Base-by-base conservation (phyloP, 305 asterid genomes). In the Plantago coronopus region DNA sequence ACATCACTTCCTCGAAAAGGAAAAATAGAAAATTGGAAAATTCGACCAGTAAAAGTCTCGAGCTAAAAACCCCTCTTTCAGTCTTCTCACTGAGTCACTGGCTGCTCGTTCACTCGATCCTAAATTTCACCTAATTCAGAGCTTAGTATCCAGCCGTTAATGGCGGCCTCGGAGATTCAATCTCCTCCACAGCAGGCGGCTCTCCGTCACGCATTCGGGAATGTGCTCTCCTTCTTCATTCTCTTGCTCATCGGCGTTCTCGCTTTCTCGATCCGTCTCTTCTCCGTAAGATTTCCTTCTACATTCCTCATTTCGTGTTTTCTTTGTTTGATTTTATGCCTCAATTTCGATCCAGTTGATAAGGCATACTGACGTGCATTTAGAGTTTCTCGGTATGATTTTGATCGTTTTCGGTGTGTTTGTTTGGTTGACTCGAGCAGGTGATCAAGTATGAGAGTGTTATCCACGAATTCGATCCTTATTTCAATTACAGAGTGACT, bases 201-300 rank as follows among this genome's bases (percentile, higher is more conserved):
- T 48, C 70, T 94, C 15, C 97, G 95, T 18, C 61, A 81, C 73
- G 97, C 96, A n/a, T 87, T 89, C 64, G 99, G 99, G 29, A 85
- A 82, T 72, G 99, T 87, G 68, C 77, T 94, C 42, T 81, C 95
- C 29, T 43, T 86, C 61, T 71, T 86, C 84, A 80, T 87, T 65
- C 95, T 94, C 60, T 62, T 89, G 46, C 89, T 94, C 70, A 94
- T 94, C 72, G 99, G 99, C 45, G 82, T 90, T 62, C 79, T 94
- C 42, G 99, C 97, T 62, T 94, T 94, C 95, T 87, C 99, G 86
- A 94, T 94, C 96, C 97, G 99, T 66, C 82, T 94, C 7, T 94
- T 94, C 75, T 94, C 99, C 13, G 99, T 94, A 79, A 76, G 51
- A 23, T 43, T 17, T 59, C 48, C 37, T 13, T 42, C 47, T 54